Evolutionary conservation across 768 basidiomycete species (phyloP).

Genomic region (Lentinula detonsa): DNA sequence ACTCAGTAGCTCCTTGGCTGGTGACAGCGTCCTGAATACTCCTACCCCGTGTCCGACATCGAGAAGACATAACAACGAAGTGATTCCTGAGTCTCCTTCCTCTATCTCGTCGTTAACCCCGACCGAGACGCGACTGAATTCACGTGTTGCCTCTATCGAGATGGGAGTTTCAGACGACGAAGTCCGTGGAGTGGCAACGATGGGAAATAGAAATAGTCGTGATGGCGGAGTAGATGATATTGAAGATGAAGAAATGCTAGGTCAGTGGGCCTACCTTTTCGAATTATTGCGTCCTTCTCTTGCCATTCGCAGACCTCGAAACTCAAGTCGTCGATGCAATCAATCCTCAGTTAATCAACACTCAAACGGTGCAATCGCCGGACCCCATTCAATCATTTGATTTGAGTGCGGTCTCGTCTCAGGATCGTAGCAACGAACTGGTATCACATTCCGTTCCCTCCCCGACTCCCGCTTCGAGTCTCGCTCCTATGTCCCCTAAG

Average conservation of each 20-base stretch:
- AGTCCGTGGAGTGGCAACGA: neutral
- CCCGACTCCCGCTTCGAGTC: neutral
- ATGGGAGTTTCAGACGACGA: neutral
- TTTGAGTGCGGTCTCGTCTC: constrained; percentile 6
- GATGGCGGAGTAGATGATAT: constrained; percentile 1
- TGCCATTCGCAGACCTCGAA: constrained; percentile 30
- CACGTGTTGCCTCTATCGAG: neutral
- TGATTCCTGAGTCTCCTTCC: neutral
- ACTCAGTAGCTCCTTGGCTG: neutral
- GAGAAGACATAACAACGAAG: neutral
- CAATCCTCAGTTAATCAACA: neutral
- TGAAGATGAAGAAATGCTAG: constrained; percentile 43
- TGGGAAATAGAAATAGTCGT: neutral
- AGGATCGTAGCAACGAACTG: neutral
- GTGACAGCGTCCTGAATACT: neutral
- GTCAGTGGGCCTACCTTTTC: constrained; percentile 19
- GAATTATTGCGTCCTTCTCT: neutral
- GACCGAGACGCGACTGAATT: no score
- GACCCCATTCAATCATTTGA: constrained; percentile 33
- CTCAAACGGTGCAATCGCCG: constrained; percentile 18
- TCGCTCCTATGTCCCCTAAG: neutral
- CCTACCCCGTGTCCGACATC: neutral
- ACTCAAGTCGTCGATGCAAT: constrained; percentile 24
- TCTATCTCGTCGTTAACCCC: neutral
- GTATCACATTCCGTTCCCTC: neutral